Evolutionary conservation across 2,329 filamentous ascomycete species (phyloP), one percentile per base, ranked within the genome.

Genomic region (Penicillium brevicompactum): DNA sequence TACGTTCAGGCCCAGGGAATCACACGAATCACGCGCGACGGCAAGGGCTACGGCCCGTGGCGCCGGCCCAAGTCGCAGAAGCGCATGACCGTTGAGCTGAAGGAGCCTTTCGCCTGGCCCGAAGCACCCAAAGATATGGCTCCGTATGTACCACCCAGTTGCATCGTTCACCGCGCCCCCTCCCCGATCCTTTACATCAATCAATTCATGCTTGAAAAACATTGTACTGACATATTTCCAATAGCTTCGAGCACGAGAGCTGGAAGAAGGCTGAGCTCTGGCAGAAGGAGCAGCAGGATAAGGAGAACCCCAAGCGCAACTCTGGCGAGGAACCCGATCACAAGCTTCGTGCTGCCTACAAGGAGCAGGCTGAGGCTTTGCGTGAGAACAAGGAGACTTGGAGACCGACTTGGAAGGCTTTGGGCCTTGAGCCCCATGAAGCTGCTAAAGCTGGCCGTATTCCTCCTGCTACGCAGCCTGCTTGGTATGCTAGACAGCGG

Each of bases 1-100:
- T 93, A 85, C 70, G 84, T 97, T 69, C 87, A 90, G 67, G 85
- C 88, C 75, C 82, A 86, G 71, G 84, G 83, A 45, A 74, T 88
- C 34, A 83, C 82, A 54, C 83, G 62, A 49, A 68, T 68, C 64
- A 66, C 64, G 14, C 65, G 62, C 59, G 38, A 56, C 63, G 44
- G 69, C 61, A 40, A 74, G 64, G 72, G 73, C 56, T 80, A 75
- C 67, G 81, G 82, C 57, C 81, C 82, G 59, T 86, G 85, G 80
- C 87, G 86, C 74, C 85, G 93, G 22, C 89, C 90, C 24, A 81
- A 84, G 61, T 79, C 86, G 47, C 83, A 87, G 68, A 99, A 99
- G 84, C 89, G 87, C 74, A 99, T 99, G 94, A 96, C 89, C 41
- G 91, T 95, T 43, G 90, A 97, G 80, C 84, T 99, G 78, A 85